These are phyloP conservation scores for Pseudogymnoascus sp. DNA, from an alignment of 2,329 filamentous ascomycete species.

Conservation along the genomic window DNA sequence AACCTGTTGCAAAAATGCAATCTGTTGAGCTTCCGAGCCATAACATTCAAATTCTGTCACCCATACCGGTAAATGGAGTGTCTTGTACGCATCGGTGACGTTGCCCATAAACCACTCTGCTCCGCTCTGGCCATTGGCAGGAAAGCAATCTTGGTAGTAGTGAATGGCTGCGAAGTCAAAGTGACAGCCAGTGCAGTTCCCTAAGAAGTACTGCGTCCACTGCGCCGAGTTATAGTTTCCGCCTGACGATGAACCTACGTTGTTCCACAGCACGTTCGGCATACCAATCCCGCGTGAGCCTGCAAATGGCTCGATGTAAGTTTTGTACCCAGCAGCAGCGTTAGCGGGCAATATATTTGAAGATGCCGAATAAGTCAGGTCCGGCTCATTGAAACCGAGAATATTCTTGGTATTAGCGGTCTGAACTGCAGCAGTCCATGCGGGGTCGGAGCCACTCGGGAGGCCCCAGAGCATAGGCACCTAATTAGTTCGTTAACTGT, in stretches of 20 bases:
- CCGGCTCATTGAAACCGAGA: conserved; percentile 65
- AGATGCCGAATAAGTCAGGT: conserved; percentile 43
- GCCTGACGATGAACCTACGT: conserved; percentile 21
- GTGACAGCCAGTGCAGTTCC: conserved; percentile 33
- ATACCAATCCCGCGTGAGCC: conserved; percentile 35
- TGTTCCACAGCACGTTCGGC: conserved; percentile 35
- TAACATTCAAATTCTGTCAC: conserved; percentile 37
- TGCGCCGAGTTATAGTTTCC: conserved; percentile 31
- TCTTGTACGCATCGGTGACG: conserved; percentile 31
- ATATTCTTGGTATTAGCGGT: conserved; percentile 49
- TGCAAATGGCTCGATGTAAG: conserved; percentile 36
- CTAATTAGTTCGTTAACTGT: conserved; percentile 30
- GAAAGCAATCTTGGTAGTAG: conserved; percentile 35
- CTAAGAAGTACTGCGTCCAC: conserved; percentile 37
- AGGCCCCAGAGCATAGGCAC: conserved; percentile 61
- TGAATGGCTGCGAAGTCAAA: conserved; percentile 40
- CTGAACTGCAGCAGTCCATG: conserved; percentile 47
- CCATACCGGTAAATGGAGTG: conserved; percentile 33
- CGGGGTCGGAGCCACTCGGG: conserved; percentile 30
- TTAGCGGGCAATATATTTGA: conserved; percentile 37
- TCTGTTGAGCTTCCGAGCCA: conserved; percentile 27
- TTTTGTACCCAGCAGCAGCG: conserved; percentile 29
- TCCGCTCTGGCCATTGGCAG: conserved; percentile 22
- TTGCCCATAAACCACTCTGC: conserved; percentile 36
- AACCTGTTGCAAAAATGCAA: conserved; percentile 33